Conservation (phyloP, 2,329 filamentous ascomycete genomes). For the Graphiopsis chlorocephala region DNA sequence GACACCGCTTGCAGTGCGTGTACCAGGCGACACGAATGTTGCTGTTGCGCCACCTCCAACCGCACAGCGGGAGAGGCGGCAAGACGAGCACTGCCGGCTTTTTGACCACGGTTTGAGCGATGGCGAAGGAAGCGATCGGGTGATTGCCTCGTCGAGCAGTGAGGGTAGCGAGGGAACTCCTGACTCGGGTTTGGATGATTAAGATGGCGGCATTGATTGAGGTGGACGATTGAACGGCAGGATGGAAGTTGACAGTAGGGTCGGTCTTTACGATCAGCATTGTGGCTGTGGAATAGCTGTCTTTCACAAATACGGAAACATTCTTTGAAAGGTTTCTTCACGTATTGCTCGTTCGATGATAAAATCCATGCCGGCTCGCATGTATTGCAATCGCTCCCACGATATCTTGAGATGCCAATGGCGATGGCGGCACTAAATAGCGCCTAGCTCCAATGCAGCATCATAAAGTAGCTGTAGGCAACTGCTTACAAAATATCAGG, state of each 20-base stretch:
- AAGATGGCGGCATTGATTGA: not conserved
- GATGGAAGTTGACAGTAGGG: not conserved
- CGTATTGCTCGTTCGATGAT: not conserved
- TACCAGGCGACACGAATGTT: not conserved
- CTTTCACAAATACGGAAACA: not conserved
- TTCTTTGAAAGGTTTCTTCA: not conserved
- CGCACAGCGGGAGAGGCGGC: not conserved
- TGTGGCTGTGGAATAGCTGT: not conserved
- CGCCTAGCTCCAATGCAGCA: not conserved
- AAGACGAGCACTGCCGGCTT: not conserved
- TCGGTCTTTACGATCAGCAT: not conserved
- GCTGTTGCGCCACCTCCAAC: not conserved
- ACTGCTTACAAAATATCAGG: not conserved
- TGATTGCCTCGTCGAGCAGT: not conserved
- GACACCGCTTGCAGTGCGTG: not conserved
- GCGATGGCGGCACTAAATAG: not conserved
- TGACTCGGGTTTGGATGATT: not conserved
- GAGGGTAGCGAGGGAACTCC: not conserved
- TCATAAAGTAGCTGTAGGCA: not conserved
- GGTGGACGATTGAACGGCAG: not conserved
- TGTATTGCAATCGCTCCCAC: not conserved
- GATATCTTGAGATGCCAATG: not conserved
- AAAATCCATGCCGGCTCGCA: not conserved
- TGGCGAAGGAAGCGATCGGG: not conserved
- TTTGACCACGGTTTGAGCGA: not conserved